These are phyloP conservation scores for Lentithecium fluviatile DNA, from an alignment of 495 filamentous ascomycete genomes.

Conservation along the genomic window DNA sequence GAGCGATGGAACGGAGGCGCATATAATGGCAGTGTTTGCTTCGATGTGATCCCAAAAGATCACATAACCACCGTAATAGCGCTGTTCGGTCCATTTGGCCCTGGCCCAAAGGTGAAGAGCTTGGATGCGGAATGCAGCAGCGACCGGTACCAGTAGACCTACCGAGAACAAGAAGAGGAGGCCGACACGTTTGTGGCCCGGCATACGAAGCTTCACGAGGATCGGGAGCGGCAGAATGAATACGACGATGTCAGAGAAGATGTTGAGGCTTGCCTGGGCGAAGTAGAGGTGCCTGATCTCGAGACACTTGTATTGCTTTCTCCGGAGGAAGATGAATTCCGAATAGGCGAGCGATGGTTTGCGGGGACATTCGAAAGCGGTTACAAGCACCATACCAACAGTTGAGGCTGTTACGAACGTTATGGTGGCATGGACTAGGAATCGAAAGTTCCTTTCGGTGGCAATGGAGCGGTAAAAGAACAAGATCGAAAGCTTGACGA, in stretches of 20 bases:
- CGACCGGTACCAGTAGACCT: conserved; percentile 40
- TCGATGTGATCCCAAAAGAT: conserved; percentile 52
- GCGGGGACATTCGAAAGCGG: conserved; percentile 41
- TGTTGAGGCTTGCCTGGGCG: conserved; percentile 30
- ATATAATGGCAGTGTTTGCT: conserved; percentile 49
- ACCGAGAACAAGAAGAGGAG: conserved; percentile 28
- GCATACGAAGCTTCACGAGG: conserved; percentile 25
- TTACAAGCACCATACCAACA: conserved; percentile 43
- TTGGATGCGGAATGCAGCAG: conserved; percentile 40
- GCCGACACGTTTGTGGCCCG: conserved; percentile 9
- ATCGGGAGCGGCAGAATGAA: conserved; percentile 30
- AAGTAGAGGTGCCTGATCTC: conserved; percentile 18
- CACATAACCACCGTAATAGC: conserved; percentile 43
- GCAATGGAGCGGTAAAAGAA: conserved; percentile 49
- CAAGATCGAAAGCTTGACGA: conserved; percentile 51
- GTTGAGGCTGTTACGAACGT: conserved; percentile 39
- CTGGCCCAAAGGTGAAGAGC: conserved; percentile 35
- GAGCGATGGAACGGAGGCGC: conserved; percentile 46
- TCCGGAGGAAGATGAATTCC: conserved; percentile 32
- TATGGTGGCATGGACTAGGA: conserved; percentile 40
- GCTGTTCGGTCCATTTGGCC: background rate
- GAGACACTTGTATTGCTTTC: conserved; percentile 26
- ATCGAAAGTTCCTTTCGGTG: conserved; percentile 15
- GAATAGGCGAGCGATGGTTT: conserved; percentile 49
- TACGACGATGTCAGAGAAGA: conserved; percentile 31